phyloP scores from a whole-genome alignment of 331 rosid genomes.

The Quercus tomentella region DNA sequence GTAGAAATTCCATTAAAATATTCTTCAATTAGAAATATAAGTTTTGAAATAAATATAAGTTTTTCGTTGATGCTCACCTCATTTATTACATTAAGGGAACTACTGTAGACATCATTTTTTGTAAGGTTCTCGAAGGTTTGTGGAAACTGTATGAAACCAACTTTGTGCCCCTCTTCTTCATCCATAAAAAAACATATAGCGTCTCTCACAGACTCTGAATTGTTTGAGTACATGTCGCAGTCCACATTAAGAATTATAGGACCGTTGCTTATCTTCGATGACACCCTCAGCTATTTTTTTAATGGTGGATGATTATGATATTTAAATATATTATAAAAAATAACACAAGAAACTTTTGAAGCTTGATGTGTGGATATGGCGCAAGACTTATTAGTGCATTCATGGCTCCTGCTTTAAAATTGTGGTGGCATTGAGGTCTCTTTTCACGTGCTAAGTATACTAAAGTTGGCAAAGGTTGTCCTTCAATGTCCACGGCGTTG shows the following conservation, averaged over 20 bases:
- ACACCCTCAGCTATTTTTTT: conserved; percentile 53
- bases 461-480: conserved; percentile 54
- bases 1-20: not conserved
- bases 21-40: not conserved
- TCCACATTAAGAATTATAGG: conserved; percentile 62
- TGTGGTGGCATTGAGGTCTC: conserved; percentile 61
- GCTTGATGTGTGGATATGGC: not conserved
- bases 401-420: conserved; percentile 88
- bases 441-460: conserved; percentile 81
- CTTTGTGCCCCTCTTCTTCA: conserved; percentile 60
- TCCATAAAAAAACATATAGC: conserved; percentile 78
- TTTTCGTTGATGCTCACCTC: conserved; percentile 19
- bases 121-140: conserved; percentile 49
- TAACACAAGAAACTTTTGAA: not conserved
- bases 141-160: conserved; percentile 69
- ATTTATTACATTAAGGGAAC: conserved; percentile 1
- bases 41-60: not conserved
- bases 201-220: conserved; percentile 52
- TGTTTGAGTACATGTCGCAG: conserved; percentile 87
- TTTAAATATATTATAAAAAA: not conserved
- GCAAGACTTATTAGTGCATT: conserved; percentile 57
- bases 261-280: conserved; percentile 71
- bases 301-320: not conserved
- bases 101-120: conserved; percentile 55
- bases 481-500: conserved; percentile 46